Base-by-base conservation (phyloP, 495 filamentous ascomycete genomes). In the Neurospora sp. region DNA sequence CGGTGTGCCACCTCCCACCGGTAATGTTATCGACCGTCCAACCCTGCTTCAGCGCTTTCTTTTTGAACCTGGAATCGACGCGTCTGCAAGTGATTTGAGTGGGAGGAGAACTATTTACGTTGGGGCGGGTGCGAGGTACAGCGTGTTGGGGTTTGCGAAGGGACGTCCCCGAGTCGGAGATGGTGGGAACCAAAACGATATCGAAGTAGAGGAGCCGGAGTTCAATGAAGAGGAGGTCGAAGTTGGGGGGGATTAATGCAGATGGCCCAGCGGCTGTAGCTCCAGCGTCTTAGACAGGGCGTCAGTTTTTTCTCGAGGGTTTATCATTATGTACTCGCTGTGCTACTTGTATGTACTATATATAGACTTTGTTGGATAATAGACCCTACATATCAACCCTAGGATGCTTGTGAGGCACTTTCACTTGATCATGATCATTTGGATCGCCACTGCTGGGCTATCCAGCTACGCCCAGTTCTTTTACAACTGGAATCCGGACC, bases 101-200 rank as follows among this genome's bases (percentile, higher is more conserved):
- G 53, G 53, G 27, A 35, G 14, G 27, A 35, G 8, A 8, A 14
- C 27, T 1, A 31, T 65, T 5, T 87, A 78, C 74, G 87, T 86
- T n/a, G 87, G 87, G 37, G 84, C 86, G 1, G 90, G 91, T 12
- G 89, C 89, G 1, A 89, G 92, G 76, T 92, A 87, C 78, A 86
- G 85, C 27, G 79, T 91, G 17, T 59, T 92, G 4, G 87, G 86
- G 3, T 17, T 65, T 65, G 27, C 31, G 27, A 65, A 37, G 53
- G 22, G 12, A 3, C 53, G 22, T 16, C 12, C 12, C 45, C 45
- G 9, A 22, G 9, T 2, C 20, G 45, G 9, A 53, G 45, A 53
- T 12, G 45, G 45, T 53, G 45, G 20, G 20, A 53, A 53, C 45
- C 1, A 14, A 1, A 20, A 27, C 48, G 20, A 53, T 5, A 4